Conservation (phyloP, 2,329 filamentous ascomycete genomes). For the Talaromyces sp. region DNA sequence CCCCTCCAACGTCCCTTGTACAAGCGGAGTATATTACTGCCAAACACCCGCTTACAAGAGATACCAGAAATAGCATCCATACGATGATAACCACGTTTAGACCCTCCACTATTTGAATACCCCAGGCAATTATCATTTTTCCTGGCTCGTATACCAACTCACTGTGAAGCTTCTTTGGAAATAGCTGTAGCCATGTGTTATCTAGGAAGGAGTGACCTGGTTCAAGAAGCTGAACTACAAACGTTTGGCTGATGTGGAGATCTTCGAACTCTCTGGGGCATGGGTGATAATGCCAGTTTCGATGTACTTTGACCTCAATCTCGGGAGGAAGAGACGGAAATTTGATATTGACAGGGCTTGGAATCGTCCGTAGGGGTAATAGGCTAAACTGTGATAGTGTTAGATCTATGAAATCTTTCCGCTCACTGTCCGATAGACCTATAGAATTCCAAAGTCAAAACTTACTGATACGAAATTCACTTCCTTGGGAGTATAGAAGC, state of each 20-base stretch:
- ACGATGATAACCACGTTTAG: neutral
- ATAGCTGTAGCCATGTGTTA: neutral
- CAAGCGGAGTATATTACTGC: neutral
- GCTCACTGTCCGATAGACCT: neutral
- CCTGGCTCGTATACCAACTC: neutral
- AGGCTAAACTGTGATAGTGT: neutral
- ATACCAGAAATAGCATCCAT: neutral
- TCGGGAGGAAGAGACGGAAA: neutral
- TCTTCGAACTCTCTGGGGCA: neutral
- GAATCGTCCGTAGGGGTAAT: neutral
- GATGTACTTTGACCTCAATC: neutral
- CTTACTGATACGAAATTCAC: neutral
- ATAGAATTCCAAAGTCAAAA: neutral
- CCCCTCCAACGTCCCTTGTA: neutral
- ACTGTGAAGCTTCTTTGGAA: slow-evolving; percentile 1
- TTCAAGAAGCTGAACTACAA: neutral
- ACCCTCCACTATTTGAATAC: neutral
- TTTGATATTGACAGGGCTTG: neutral
- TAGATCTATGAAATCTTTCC: too few species aligned
- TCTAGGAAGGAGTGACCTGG: neutral
- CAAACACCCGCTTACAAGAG: neutral
- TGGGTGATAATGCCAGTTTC: neutral
- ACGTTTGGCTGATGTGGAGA: neutral
- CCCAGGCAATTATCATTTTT: neutral
- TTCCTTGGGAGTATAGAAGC: neutral